Percentiles rank a stretch among this genome's conserved stretches.
phyloP scores from a whole-genome alignment of 2,329 filamentous ascomycete genomes.

The Penicillium sp. region DNA sequence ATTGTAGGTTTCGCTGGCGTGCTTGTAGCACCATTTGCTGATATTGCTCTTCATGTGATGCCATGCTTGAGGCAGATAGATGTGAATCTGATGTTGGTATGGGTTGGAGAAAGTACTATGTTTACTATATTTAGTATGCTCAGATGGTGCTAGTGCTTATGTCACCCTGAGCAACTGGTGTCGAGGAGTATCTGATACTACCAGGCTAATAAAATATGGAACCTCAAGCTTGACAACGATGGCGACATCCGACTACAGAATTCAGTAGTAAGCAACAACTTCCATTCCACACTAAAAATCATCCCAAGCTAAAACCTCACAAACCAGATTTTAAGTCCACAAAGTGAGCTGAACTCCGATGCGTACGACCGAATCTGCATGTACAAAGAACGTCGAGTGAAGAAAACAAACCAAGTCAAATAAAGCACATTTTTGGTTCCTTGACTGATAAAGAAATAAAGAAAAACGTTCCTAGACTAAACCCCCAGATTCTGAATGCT shows the following conservation, averaged over 20 bases:
- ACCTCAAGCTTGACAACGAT: too few species aligned
- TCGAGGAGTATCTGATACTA: too few species aligned
- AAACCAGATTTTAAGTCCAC: not conserved
- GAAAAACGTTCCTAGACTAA: not conserved
- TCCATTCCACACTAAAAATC: not conserved
- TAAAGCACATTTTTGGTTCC: not conserved
- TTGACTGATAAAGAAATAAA: not conserved
- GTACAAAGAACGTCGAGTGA: not conserved
- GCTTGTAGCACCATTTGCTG: not conserved
- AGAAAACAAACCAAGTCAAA: conserved; percentile 1
- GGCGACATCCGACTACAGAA: too few species aligned
- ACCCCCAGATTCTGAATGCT: conserved; percentile 12
- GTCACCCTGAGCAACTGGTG: not conserved
- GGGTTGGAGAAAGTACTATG: not conserved
- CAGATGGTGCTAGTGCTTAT: not conserved
- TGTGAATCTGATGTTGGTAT: not conserved
- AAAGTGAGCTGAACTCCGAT: not conserved
- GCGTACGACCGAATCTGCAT: not conserved
- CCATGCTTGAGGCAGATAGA: not conserved
- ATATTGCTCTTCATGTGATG: not conserved
- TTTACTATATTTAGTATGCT: not conserved
- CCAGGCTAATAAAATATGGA: too few species aligned
- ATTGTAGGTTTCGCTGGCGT: not conserved
- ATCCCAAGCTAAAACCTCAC: not conserved
- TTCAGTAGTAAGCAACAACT: not conserved